Conservation (phyloP, 2,329 filamentous ascomycete species). For the Ophiostoma sp. region DNA sequence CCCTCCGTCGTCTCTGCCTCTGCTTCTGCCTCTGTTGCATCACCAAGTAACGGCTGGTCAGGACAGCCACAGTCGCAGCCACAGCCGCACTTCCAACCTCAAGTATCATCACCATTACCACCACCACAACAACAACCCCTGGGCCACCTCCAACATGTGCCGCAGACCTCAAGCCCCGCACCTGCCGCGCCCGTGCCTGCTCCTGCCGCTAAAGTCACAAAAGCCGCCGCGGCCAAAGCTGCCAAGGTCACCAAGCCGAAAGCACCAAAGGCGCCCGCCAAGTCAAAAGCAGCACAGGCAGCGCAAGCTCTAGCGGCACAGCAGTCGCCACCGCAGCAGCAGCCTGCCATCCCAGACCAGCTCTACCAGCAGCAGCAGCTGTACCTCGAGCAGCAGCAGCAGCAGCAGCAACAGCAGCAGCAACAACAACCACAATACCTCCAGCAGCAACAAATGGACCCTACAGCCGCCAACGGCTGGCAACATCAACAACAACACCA, state of each 20-base stretch:
- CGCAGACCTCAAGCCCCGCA: not conserved
- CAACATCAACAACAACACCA: conserved; percentile 10
- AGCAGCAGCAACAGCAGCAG: conserved; percentile 4
- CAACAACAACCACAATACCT: not conserved
- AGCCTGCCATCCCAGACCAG: conserved; percentile 1
- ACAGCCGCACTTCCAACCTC: not conserved
- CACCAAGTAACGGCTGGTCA: not conserved
- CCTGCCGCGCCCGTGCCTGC: not conserved
- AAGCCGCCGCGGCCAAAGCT: conserved; percentile 12
- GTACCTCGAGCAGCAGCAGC: conserved; percentile 18
- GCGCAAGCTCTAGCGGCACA: not conserved
- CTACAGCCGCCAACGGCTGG: conserved; percentile 17
- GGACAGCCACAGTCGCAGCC: not conserved
- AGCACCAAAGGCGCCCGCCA: conserved; percentile 10
- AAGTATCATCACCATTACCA: not conserved
- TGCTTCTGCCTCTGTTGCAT: not conserved
- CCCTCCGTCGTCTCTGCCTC: not conserved
- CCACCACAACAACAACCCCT: not conserved
- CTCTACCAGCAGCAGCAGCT: conserved; percentile 21
- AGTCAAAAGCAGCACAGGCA: not conserved
- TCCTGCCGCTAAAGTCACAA: not conserved
- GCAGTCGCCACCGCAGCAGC: conserved; percentile 14
- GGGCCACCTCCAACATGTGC: not conserved
- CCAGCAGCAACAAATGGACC: conserved; percentile 13
- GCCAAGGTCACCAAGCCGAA: conserved; percentile 20